Base-by-base conservation (phyloP, 129 eudicot genomes). In the Ambrosia artemisiifolia region DNA sequence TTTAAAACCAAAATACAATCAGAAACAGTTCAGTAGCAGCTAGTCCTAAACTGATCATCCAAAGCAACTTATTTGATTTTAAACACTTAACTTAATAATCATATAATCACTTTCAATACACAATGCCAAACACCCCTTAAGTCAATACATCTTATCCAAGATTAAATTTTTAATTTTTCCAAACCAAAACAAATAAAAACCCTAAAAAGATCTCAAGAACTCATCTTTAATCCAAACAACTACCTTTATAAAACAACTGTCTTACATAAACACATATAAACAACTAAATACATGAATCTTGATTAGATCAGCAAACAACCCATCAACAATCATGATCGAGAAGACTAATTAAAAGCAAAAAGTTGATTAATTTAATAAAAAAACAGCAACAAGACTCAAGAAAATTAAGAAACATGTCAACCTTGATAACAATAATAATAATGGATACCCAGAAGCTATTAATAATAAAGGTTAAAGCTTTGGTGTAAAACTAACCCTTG, bases 401-500 rank as follows among this genome's bases (percentile, higher is more conserved):
- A 17, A 11, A 66, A 13, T 8, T 43, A 69, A 59, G 13, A 60
- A 16, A 34, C 53, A 76, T 17, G 69, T 48, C 53, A 63, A 77
- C 48, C 75, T 69, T 69, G 70, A 47, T 70, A 36, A 59, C 14
- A 46, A 11, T 13, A n/a, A 11, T 14, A 51, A 60, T 28, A 63
- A 64, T 65, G 44, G 17, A 11, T n/a, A 74, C 53, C 53, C 49
- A 46, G 2, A 32, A 8, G 13, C 13, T 54, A 20, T 57, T 7
- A 20, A 50, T 65, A 53, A 64, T 8, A 1, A 2, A 64, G 79
- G 72, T 50, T 74, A 8, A 74, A 64, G 71, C 35, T 48, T 64
- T 64, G 1, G 10, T 34, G 59, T 12, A 28, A 61, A 62, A 77
- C 70, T 77, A 47, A 69, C 75, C 75, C 62, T 59, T 53, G 75